These are phyloP conservation scores for Silene latifolia DNA, from an alignment of 148 eudicot genomes.

Conservation along the genomic window DNA sequence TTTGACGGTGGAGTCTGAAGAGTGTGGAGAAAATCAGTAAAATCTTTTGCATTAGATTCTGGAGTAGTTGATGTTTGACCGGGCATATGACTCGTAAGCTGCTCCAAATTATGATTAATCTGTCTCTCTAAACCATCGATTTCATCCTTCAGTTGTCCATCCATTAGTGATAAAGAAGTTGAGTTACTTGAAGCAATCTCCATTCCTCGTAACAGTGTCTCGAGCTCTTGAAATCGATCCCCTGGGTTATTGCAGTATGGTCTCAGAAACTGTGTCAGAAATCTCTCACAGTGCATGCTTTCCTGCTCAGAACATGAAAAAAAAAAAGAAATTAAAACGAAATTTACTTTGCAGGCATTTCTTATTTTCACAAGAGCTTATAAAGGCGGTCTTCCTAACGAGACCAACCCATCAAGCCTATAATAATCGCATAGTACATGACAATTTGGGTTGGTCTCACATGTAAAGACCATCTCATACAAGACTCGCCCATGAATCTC, in stretches of 20 bases:
- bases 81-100: constrained; percentile 28
- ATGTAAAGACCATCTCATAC: not conserved
- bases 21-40: constrained; percentile 34
- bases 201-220: constrained; percentile 61
- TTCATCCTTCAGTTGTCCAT: constrained; percentile 34
- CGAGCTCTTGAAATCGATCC: constrained; percentile 44
- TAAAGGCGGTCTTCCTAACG: not conserved
- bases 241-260: constrained; percentile 49
- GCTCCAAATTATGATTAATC: constrained; percentile 29
- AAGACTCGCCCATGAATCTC: not conserved
- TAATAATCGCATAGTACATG: not conserved
- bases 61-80: constrained; percentile 42
- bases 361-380: not conserved
- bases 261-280: constrained; percentile 38
- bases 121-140: constrained; percentile 28
- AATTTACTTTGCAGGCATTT: not conserved
- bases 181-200: constrained; percentile 48
- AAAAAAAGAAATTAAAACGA: not conserved
- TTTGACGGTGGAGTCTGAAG: constrained; percentile 39
- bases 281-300: constrained; percentile 71
- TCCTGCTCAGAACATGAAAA: constrained; percentile 39
- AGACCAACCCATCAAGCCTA: not conserved
- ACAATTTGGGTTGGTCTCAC: not conserved
- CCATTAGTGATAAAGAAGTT: constrained; percentile 24
- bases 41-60: constrained; percentile 37